Percentiles rank a stretch among this genome's conserved stretches.
phyloP scores from a whole-genome alignment of 2,329 filamentous ascomycete species.

The Claviceps citrina region DNA sequence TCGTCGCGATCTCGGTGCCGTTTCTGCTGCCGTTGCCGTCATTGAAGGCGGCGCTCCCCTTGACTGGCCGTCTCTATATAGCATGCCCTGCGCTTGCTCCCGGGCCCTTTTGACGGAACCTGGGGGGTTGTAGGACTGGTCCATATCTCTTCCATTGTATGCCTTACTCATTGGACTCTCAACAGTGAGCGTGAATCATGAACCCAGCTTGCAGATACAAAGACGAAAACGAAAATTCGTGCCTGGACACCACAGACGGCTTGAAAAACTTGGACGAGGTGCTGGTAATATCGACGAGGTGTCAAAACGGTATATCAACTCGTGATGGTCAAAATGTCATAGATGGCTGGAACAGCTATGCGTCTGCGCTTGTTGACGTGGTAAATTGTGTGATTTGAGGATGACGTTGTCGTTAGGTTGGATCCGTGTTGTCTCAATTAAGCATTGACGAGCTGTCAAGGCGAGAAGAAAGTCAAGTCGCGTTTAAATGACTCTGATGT shows the following conservation, averaged over 20 bases:
- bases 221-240: neutral
- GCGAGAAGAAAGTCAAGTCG: neutral
- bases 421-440: slow-evolving; percentile 6
- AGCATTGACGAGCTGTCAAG: neutral
- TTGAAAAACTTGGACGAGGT: slow-evolving; percentile 1
- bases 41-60: slow-evolving; percentile 10
- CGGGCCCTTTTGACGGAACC: slow-evolving; percentile 40
- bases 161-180: slow-evolving; percentile 35
- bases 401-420: neutral
- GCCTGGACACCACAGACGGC: neutral
- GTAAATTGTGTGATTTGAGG: neutral
- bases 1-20: neutral
- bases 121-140: slow-evolving; percentile 25
- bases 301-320: neutral
- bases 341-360: slow-evolving; percentile 1
- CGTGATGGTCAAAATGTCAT: neutral
- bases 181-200: slow-evolving; percentile 1
- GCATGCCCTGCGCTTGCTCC: slow-evolving; percentile 33
- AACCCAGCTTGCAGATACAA: neutral
- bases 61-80: slow-evolving; percentile 11
- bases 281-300: slow-evolving; percentile 5
- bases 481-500: slow-evolving; percentile 2
- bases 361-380: slow-evolving; percentile 3
- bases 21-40: slow-evolving; percentile 3
- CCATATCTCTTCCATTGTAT: slow-evolving; percentile 40